phyloP scores from a whole-genome alignment of 257 asterid genomes.

The Misopates orontium region DNA sequence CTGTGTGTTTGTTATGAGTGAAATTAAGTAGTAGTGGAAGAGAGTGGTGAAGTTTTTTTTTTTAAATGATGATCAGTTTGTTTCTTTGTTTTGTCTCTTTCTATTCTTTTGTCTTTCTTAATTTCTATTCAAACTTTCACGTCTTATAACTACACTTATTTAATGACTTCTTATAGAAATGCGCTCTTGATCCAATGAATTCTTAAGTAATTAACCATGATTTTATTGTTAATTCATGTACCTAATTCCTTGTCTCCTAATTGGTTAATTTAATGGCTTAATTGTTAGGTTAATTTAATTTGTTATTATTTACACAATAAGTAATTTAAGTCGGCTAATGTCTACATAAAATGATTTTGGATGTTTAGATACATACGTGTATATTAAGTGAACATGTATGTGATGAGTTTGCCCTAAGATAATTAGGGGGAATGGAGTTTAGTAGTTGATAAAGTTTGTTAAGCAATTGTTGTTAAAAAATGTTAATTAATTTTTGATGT shows the following conservation, averaged over 20 bases:
- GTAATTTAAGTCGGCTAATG: too few relatives aligned
- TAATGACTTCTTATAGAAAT: background rate
- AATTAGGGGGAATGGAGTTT: too few relatives aligned
- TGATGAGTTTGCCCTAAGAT: too few relatives aligned
- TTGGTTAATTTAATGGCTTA: too few relatives aligned
- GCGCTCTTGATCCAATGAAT: background rate
- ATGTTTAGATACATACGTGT: too few relatives aligned
- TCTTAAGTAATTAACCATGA: background rate
- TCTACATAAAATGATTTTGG: too few relatives aligned
- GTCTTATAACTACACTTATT: background rate
- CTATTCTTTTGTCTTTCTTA: background rate
- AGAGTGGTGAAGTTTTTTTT: background rate
- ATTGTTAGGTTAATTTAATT: too few relatives aligned
- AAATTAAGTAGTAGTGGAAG: background rate
- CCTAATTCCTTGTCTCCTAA: background rate
- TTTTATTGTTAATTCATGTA: slow-evolving; percentile 7
- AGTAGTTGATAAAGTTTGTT: too few relatives aligned
- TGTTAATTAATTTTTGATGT: too few relatives aligned
- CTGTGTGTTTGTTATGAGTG: background rate
- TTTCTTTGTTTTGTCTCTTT: slow-evolving; percentile 39
- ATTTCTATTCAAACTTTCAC: background rate
- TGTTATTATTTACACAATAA: too few relatives aligned
- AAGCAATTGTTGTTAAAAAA: too few relatives aligned
- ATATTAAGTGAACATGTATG: too few relatives aligned
- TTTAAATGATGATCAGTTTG: slow-evolving; percentile 24